These are phyloP conservation scores for Helianthus tuberosus DNA, from an alignment of 129 eudicot genomes.

Conservation along the genomic window DNA sequence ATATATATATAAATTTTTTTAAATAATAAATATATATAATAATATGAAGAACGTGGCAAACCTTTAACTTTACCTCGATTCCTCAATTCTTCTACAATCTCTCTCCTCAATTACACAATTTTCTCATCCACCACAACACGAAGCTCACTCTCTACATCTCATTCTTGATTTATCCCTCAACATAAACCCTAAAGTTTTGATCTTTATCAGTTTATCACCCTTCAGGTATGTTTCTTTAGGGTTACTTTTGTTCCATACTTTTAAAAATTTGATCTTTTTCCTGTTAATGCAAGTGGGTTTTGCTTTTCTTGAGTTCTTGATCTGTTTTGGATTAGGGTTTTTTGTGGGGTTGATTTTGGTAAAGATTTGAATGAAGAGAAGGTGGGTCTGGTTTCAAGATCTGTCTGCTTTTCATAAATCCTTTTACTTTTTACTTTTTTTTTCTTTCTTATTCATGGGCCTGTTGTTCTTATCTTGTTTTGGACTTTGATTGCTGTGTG, in stretches of 20 bases:
- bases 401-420: constrained; percentile 59
- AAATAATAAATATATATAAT: constrained; percentile 37
- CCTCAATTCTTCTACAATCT: constrained; percentile 28
- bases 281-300: constrained; percentile 53
- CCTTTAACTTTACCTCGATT: constrained; percentile 61
- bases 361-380: constrained; percentile 51
- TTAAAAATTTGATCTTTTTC: constrained; percentile 36
- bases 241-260: constrained; percentile 22
- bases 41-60: constrained; percentile 59
- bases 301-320: constrained; percentile 29
- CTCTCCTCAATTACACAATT: neutral
- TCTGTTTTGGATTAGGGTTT: constrained; percentile 46
- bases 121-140: constrained; percentile 37
- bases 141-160: constrained; percentile 19
- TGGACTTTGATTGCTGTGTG: constrained; percentile 39
- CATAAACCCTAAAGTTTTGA: too few relatives aligned
- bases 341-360: constrained; percentile 59
- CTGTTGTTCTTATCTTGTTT: constrained; percentile 54
- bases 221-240: constrained; percentile 46
- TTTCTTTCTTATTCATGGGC: constrained; percentile 34
- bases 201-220: neutral
- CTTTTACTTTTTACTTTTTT: constrained; percentile 41
- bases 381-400: constrained; percentile 64
- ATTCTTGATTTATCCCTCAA: neutral
- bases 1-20: too few relatives aligned